A percentile compares a stretch with the other conserved stretches of the same genome.
phyloP scores from a whole-genome alignment of 2,329 filamentous ascomycete genomes.

The Exophiala alcalophila region DNA sequence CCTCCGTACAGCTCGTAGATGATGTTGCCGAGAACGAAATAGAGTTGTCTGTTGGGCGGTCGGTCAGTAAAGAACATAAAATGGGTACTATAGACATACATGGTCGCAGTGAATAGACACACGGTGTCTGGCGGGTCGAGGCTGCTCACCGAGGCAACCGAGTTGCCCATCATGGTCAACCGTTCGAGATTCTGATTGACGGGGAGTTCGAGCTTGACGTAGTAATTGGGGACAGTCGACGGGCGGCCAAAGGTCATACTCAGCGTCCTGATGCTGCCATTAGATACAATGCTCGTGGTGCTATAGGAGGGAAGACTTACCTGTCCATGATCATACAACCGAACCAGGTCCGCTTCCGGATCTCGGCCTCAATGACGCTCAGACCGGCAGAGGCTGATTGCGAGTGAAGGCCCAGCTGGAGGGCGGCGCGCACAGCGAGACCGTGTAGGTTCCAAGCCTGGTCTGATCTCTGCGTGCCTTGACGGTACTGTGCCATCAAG shows the following conservation, averaged over 20 bases:
- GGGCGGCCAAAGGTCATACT: constrained; percentile 25
- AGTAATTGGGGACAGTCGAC: constrained; percentile 19
- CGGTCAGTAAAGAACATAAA: not conserved
- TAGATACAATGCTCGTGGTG: not conserved
- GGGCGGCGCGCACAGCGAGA: constrained; percentile 21
- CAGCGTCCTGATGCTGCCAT: constrained; percentile 14
- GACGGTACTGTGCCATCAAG: constrained; percentile 25
- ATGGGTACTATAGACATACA: constrained; percentile 7
- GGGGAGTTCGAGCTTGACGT: constrained; percentile 21
- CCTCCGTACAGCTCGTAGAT: constrained; percentile 22
- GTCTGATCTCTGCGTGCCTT: constrained; percentile 23
- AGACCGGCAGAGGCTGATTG: constrained; percentile 12
- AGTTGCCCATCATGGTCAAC: constrained; percentile 10
- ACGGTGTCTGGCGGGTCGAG: constrained; percentile 24
- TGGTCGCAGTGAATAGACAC: constrained; percentile 23
- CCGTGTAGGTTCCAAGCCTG: constrained; percentile 26
- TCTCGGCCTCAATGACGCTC: constrained; percentile 17
- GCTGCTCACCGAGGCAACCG: constrained; percentile 5
- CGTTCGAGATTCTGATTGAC: constrained; percentile 22
- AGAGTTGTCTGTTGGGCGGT: constrained; percentile 17
- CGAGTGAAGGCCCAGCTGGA: constrained; percentile 23
- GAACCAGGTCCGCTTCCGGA: constrained; percentile 24
- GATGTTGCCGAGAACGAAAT: constrained; percentile 21
- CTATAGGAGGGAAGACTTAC: constrained; percentile 3
- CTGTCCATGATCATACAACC: constrained; percentile 24